These are phyloP conservation scores for Nicotiana tomentosiformis DNA, from an alignment of 257 asterid genomes.

Conservation along the genomic window DNA sequence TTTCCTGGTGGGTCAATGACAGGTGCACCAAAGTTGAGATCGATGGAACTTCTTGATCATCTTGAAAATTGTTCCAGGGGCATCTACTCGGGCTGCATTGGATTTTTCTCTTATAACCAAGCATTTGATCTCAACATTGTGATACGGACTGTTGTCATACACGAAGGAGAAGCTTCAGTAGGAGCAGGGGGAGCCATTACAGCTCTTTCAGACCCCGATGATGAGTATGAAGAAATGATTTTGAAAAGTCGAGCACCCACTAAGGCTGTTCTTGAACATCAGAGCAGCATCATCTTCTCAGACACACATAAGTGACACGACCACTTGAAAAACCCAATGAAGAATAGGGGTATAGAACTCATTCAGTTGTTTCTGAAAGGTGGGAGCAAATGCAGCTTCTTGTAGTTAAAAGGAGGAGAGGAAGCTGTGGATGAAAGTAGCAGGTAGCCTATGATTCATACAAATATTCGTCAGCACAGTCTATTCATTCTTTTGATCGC, in stretches of 20 bases:
- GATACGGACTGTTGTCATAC: conserved; percentile 67
- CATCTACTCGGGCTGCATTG: conserved; percentile 90
- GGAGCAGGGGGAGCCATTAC: conserved; percentile 99
- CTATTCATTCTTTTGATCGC: neutral
- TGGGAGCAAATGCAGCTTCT: neutral
- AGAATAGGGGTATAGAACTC: neutral
- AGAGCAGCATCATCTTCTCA: conserved; percentile 11
- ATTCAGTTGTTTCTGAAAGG: neutral
- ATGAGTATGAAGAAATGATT: conserved; percentile 89
- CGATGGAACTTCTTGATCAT: conserved; percentile 89
- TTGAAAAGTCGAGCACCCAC: conserved; percentile 85
- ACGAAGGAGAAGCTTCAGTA: conserved; percentile 66
- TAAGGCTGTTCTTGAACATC: conserved; percentile 44
- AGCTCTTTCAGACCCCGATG: conserved; percentile 68
- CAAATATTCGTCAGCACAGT: neutral
- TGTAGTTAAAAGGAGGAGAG: neutral
- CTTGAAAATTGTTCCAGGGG: conserved; percentile 83
- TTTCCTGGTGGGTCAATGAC: conserved; percentile 99
- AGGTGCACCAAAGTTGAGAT: conserved; percentile 95
- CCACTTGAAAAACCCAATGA: neutral
- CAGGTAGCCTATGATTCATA: neutral
- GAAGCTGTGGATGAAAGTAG: neutral
- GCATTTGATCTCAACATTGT: conserved; percentile 93
- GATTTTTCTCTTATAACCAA: conserved; percentile 81
- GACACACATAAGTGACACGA: neutral